Conservation (phyloP, 2,329 filamentous ascomycete genomes). For the Scytalidium lignicola region DNA sequence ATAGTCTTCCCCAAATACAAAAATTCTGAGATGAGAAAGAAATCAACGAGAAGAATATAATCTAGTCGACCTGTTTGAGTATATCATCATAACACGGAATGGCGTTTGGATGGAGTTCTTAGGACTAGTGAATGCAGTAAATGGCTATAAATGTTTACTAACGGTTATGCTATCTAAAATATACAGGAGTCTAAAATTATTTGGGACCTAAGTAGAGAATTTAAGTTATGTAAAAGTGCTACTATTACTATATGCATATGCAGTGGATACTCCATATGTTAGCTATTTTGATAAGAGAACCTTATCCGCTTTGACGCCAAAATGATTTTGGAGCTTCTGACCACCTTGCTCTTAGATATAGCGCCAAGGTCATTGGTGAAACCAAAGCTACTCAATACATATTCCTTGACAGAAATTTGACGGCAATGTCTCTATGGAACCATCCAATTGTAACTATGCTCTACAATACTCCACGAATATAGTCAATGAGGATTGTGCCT, state of each 20-base stretch:
- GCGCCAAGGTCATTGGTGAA: no score
- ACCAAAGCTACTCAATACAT: neutral
- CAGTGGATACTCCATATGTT: no score
- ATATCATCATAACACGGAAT: neutral
- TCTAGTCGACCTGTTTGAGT: slow-evolving; percentile 10
- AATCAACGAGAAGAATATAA: slow-evolving; percentile 26
- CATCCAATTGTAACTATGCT: neutral
- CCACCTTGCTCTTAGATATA: neutral
- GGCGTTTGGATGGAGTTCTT: neutral
- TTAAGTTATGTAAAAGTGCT: no score
- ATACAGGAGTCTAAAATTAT: no score
- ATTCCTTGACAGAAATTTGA: neutral
- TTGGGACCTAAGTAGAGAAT: no score
- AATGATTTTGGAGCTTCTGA: neutral
- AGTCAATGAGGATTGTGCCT: neutral
- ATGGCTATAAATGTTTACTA: neutral
- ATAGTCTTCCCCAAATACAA: slow-evolving; percentile 58
- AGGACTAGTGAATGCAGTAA: neutral
- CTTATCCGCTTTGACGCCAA: neutral
- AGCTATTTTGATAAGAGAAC: neutral
- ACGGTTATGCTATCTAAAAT: no score
- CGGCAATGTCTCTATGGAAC: neutral
- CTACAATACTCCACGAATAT: neutral
- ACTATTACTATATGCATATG: no score
- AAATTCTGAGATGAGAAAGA: slow-evolving; percentile 34